These are phyloP conservation scores for Botrytis galanthina DNA, from an alignment of 2,329 filamentous ascomycete species.

Conservation along the genomic window DNA sequence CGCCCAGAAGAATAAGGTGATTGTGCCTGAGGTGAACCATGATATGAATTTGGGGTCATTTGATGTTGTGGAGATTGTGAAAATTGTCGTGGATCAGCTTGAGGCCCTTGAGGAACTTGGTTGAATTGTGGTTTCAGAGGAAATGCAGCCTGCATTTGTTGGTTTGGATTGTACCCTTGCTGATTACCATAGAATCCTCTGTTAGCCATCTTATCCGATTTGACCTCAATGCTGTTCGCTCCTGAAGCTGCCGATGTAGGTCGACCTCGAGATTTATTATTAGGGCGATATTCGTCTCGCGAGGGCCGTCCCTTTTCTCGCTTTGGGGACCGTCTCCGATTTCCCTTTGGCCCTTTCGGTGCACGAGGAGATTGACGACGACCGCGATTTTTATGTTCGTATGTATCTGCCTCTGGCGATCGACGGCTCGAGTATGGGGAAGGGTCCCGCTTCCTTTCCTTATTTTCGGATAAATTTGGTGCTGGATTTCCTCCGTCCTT, in stretches of 20 bases:
- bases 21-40: conserved; percentile 59
- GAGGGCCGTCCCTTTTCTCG: conserved; percentile 29
- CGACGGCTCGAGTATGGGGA: conserved; percentile 28
- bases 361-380: conserved; percentile 36
- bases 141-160: conserved; percentile 41
- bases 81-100: conserved; percentile 45
- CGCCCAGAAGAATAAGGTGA: conserved; percentile 58
- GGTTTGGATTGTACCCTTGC: conserved; percentile 40
- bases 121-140: conserved; percentile 41
- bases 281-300: conserved; percentile 35
- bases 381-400: conserved; percentile 33
- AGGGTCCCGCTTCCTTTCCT: conserved; percentile 28
- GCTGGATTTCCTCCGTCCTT: conserved; percentile 31
- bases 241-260: conserved; percentile 36
- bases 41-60: conserved; percentile 52
- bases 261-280: conserved; percentile 32
- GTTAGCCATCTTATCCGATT: conserved; percentile 39
- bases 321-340: conserved; percentile 30
- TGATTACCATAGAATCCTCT: conserved; percentile 39
- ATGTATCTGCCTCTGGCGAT: conserved; percentile 35
- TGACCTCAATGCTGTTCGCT: conserved; percentile 40
- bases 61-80: conserved; percentile 59
- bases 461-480: conserved; percentile 27
- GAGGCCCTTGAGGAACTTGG: conserved; percentile 33
- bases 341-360: conserved; percentile 29